Evolutionary conservation across 2,329 filamentous ascomycete genomes (phyloP).

Genomic region (Nigrospora osmanthi): DNA sequence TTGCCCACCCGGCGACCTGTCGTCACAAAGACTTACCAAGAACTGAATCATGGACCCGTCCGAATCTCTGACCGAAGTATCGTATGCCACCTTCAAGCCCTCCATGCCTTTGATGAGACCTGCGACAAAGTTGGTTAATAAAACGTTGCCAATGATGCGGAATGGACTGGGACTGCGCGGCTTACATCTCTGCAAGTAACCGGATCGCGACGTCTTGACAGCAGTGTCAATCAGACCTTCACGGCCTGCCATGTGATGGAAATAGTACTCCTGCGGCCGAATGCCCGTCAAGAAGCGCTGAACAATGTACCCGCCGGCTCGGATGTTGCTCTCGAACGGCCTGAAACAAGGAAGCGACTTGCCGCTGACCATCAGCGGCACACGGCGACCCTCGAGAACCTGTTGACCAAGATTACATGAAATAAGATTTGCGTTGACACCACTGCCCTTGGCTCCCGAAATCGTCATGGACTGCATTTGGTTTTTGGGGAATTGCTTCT

Average conservation of each 20-base stretch:
- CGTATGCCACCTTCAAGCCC: constrained; percentile 84
- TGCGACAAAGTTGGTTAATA: too few relatives aligned
- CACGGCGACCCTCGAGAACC: constrained; percentile 87
- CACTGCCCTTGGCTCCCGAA: constrained; percentile 87
- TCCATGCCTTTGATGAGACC: constrained; percentile 95
- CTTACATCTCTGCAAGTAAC: constrained; percentile 81
- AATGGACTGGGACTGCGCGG: too few relatives aligned
- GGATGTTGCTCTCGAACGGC: constrained; percentile 80
- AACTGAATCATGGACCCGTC: constrained; percentile 94
- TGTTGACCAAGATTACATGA: constrained; percentile 97
- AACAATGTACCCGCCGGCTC: constrained; percentile 88
- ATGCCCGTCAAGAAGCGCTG: constrained; percentile 98
- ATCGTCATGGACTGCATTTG: constrained; percentile 99
- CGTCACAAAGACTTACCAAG: constrained; percentile 28
- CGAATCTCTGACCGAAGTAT: constrained; percentile 86
- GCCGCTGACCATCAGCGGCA: constrained; percentile 95
- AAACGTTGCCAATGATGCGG: too few relatives aligned
- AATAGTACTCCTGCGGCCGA: constrained; percentile 95
- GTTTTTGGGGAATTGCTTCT: constrained; percentile 91
- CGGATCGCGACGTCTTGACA: constrained; percentile 95
- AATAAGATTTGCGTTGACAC: constrained; percentile 94
- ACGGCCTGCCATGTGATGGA: constrained; percentile 98
- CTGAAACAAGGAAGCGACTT: constrained; percentile 93
- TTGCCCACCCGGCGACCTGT: too few relatives aligned
- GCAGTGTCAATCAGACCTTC: constrained; percentile 98